These are phyloP conservation scores for Debaryomyces fabryi DNA, from an alignment of 1,139 yeast species.

Conservation along the genomic window DNA sequence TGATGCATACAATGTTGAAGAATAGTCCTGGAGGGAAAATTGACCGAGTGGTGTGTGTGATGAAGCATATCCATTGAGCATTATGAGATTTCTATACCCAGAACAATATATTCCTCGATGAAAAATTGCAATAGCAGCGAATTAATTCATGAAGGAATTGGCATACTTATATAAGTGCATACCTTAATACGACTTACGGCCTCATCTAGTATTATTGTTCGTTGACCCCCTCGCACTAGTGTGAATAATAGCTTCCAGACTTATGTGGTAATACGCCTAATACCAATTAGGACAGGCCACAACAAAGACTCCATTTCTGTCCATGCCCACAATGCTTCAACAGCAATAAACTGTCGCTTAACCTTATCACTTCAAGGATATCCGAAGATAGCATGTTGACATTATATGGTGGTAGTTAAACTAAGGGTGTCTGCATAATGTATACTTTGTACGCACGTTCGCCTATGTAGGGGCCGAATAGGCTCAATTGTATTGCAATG, in stretches of 20 bases:
- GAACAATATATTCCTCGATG: background rate
- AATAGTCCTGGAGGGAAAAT: constrained; percentile 46
- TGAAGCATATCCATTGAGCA: constrained; percentile 3
- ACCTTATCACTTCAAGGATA: background rate
- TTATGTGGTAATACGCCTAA: background rate
- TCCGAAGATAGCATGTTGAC: background rate
- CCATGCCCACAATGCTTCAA: background rate
- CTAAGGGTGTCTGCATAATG: constrained; percentile 1
- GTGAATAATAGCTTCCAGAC: background rate
- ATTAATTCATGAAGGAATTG: background rate
- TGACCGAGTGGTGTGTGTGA: constrained; percentile 1
- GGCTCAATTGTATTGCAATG: background rate
- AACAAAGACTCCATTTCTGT: background rate
- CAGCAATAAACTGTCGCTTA: constrained; percentile 1
- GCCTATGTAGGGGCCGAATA: constrained; percentile 2
- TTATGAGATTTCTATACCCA: constrained; percentile 1
- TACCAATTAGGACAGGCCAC: background rate
- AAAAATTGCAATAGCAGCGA: background rate
- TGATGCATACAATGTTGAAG: constrained; percentile 49
- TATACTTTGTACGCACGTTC: background rate
- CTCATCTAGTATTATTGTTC: background rate
- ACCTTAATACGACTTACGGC: background rate
- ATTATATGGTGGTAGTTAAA: background rate
- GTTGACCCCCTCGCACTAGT: background rate
- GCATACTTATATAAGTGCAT: constrained; percentile 1